Evolutionary conservation across 2,329 filamentous ascomycete genomes (phyloP).

Genomic region (Epichloe typhina): DNA sequence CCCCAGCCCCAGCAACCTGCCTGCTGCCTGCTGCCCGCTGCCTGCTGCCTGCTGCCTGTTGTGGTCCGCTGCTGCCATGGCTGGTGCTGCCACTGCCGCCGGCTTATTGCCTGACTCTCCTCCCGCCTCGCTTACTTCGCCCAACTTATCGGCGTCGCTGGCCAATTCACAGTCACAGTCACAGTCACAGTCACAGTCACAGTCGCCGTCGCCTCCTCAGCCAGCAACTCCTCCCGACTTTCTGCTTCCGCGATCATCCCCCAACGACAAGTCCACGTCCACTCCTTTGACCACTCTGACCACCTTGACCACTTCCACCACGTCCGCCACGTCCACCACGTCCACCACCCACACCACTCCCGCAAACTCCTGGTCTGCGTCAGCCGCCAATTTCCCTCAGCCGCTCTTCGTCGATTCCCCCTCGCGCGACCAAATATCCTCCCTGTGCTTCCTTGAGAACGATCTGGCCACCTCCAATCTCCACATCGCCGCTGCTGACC

Average conservation of each 20-base stretch:
- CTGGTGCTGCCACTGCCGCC: neutral
- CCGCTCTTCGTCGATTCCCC: constrained; percentile 13
- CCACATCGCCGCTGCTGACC: constrained; percentile 8
- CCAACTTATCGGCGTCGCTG: constrained; percentile 7
- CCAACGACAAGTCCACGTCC: constrained; percentile 4
- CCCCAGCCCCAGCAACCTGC: too few species aligned
- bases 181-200: constrained; percentile 7
- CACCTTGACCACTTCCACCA: constrained; percentile 5
- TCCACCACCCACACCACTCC: constrained; percentile 9
- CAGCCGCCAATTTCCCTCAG: constrained; percentile 20
- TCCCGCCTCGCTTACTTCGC: neutral
- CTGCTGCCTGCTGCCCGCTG: too few species aligned
- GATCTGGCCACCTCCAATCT: constrained; percentile 12
- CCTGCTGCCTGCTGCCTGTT: too few species aligned
- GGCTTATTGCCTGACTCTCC: neutral
- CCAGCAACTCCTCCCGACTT: constrained; percentile 16
- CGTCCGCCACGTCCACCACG: constrained; percentile 9
- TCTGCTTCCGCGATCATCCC: constrained; percentile 10
- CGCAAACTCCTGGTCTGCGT: constrained; percentile 14
- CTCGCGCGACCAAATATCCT: constrained; percentile 11
- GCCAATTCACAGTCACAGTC: constrained; percentile 3
- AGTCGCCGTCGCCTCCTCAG: constrained; percentile 23
- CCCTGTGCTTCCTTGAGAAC: constrained; percentile 12
- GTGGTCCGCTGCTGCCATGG: too few species aligned
- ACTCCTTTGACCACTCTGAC: constrained; percentile 3